Percentiles rank a stretch among this genome's conserved stretches.
Conservation (phyloP, 345 rosid genomes). For the Excoecaria agallocha region DNA sequence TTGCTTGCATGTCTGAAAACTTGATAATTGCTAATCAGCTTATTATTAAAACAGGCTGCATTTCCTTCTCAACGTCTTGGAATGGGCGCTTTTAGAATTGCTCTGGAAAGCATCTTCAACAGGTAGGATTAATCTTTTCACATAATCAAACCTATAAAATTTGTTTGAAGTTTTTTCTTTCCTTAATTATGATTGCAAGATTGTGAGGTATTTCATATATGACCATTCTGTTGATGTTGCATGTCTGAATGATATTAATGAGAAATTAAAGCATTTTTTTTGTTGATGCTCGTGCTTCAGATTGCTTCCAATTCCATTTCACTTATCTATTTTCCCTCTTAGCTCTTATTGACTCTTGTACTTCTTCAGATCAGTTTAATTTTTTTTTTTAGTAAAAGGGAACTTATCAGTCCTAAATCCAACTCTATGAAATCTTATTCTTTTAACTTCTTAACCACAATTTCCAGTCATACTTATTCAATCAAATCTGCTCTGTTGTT, state of each 20-base stretch:
- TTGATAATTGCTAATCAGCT: constrained; percentile 3
- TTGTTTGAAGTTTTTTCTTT: neutral
- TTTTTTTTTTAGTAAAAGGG: too few species aligned
- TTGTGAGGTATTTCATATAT: neutral
- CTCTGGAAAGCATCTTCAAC: constrained; percentile 44
- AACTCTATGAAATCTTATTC: too few species aligned
- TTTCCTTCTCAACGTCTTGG: constrained; percentile 46
- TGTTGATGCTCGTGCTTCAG: neutral
- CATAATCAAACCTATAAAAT: neutral
- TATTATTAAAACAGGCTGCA: constrained; percentile 33
- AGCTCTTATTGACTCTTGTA: too few species aligned
- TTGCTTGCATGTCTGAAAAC: neutral
- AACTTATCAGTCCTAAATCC: too few species aligned
- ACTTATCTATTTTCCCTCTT: neutral
- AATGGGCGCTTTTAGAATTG: constrained; percentile 52
- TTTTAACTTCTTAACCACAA: too few species aligned
- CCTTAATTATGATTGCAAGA: neutral
- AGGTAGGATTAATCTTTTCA: constrained; percentile 26
- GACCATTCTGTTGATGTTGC: neutral
- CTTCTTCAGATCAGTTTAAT: too few species aligned
- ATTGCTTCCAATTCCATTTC: neutral
- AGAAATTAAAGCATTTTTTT: neutral
- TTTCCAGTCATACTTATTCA: too few species aligned
- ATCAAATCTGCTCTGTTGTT: too few species aligned
- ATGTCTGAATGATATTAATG: neutral